Evolutionary conservation across 2,329 filamentous ascomycete species (phyloP).

Genomic region (Colletotrichum limetticola): DNA sequence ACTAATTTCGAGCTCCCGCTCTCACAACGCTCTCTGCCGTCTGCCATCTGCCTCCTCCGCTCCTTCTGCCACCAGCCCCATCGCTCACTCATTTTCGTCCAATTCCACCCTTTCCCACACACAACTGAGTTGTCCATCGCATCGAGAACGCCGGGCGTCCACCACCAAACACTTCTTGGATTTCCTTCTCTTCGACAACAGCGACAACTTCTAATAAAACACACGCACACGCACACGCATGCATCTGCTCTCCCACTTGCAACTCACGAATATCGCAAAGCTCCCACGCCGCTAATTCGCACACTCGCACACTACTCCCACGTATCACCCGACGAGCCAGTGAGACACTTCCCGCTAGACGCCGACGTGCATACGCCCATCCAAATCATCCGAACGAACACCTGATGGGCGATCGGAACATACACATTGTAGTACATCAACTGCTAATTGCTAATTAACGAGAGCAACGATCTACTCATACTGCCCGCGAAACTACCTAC

Average conservation of each 20-base stretch:
- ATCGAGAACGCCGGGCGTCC: slow-evolving; percentile 21
- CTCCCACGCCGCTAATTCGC: slow-evolving; percentile 11
- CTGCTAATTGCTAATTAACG: slow-evolving; percentile 27
- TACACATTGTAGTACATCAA: slow-evolving; percentile 13
- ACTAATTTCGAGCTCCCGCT: slow-evolving; percentile 17
- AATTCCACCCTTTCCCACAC: background rate
- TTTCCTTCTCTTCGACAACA: slow-evolving; percentile 22
- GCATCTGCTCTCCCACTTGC: background rate
- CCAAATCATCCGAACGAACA: background rate
- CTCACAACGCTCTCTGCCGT: background rate
- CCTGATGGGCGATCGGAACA: slow-evolving; percentile 22
- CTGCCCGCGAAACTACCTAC: background rate
- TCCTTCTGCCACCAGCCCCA: background rate
- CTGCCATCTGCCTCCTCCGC: background rate
- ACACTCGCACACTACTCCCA: background rate
- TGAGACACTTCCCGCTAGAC: slow-evolving; percentile 2
- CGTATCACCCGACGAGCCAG: slow-evolving; percentile 11
- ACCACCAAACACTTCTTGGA: slow-evolving; percentile 22
- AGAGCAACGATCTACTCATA: slow-evolving; percentile 8
- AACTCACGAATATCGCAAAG: slow-evolving; percentile 5
- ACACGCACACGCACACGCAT: background rate
- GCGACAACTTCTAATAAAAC: slow-evolving; percentile 6
- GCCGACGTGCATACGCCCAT: slow-evolving; percentile 11
- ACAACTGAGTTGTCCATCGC: slow-evolving; percentile 6
- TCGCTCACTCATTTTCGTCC: background rate